Base-by-base conservation (phyloP, 2,329 filamentous ascomycete genomes). In the Neofusicoccum ribis region DNA sequence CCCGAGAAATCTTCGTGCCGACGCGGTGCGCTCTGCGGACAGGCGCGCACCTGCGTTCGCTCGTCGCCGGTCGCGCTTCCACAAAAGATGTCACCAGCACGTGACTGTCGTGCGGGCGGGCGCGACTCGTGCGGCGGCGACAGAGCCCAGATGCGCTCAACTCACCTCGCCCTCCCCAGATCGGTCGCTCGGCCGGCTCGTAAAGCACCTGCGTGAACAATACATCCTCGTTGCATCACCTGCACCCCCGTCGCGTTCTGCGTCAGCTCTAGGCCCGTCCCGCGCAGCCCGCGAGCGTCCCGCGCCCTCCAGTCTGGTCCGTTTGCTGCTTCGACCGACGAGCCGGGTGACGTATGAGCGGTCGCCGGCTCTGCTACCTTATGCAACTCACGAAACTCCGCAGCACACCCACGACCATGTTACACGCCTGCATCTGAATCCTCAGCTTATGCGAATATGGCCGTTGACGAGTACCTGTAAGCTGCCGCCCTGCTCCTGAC, bases 401-500 rank as follows among this genome's bases (percentile, higher is more conserved):
- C 49, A 54, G n/a, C 39, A 2, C 14, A 9, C 41, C 61, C 61
- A 47, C 23, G 61, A 54, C 27, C 68, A 77, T 75, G 73, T 72
- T 65, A 67, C 69, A 66, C 58, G 66, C 67, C 68, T 64, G 69
- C 61, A 67, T 67, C 67, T 72, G 68, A 73, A 67, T 67, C 69
- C 68, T 68, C 49, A 76, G 65, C 49, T 41, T n/a, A n/a, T 41
- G 54, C 34, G 44, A 52, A 68, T 31, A 78, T 78, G 76, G 76
- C 76, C 58, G 76, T 78, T 65, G 76, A 77, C 67, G 76, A 77
- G 68, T 76, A 74, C 54, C 65, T 76, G 75, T 76, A 46, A n/a
- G 72, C 68, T 15, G 49, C 20, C 36, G 54, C 20, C 39, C 39
- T 61, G 23, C 54, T 46, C 39, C 47, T n/a, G 36, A 36, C 23